Conservation (phyloP, 148 eudicot genomes). For the Dianthus caryophyllus region DNA sequence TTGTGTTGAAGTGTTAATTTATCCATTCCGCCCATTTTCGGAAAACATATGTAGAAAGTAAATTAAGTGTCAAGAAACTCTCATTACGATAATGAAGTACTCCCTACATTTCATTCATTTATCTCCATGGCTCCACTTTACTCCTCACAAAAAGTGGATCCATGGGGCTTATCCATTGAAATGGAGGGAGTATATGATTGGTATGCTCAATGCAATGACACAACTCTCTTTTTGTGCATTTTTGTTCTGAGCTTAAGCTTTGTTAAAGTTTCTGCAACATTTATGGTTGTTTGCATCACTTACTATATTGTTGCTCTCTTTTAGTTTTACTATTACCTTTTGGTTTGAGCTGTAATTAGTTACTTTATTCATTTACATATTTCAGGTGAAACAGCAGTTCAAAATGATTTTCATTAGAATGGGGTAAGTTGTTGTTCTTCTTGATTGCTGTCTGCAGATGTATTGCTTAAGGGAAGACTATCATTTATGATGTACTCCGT, state of each 20-base stretch:
- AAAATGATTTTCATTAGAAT: constrained; percentile 82
- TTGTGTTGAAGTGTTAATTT: not conserved
- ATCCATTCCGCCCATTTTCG: not conserved
- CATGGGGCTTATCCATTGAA: too few relatives aligned
- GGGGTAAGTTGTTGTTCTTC: constrained; percentile 51
- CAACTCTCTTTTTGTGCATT: not conserved
- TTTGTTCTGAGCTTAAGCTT: not conserved
- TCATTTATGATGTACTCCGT: not conserved
- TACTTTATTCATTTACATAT: constrained; percentile 8
- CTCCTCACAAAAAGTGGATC: too few relatives aligned
- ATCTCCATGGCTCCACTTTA: too few relatives aligned
- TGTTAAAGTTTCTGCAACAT: not conserved
- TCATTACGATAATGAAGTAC: too few relatives aligned
- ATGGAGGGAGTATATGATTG: not conserved
- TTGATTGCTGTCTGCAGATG: constrained; percentile 7
- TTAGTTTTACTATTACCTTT: not conserved
- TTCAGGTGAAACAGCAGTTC: constrained; percentile 70
- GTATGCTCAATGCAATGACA: not conserved
- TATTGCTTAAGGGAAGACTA: not conserved
- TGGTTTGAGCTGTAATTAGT: not conserved
- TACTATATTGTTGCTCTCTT: not conserved
- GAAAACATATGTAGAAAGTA: too few relatives aligned
- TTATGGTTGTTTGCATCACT: not conserved
- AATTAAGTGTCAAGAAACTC: too few relatives aligned
- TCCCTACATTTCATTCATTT: too few relatives aligned